phyloP scores from a whole-genome alignment of 257 asterid species.

The Solanum dulcamara region DNA sequence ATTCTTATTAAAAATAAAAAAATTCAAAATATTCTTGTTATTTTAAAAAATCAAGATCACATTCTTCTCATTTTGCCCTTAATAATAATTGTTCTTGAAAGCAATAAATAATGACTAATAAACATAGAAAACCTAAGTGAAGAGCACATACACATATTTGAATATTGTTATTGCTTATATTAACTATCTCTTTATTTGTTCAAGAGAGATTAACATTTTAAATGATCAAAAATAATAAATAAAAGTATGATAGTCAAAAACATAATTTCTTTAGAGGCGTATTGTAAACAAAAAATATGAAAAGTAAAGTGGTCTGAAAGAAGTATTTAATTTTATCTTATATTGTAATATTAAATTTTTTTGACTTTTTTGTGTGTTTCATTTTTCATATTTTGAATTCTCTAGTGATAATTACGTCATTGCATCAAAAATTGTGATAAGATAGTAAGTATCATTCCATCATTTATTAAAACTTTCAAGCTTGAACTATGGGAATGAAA shows the following conservation, averaged over 20 bases:
- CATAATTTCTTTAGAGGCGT: neutral
- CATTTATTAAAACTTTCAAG: neutral
- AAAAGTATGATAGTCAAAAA: too few relatives aligned
- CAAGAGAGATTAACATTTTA: neutral
- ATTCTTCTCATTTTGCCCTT: neutral
- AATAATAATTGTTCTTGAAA: neutral
- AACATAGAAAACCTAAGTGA: too few relatives aligned
- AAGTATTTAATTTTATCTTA: neutral
- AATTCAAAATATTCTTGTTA: neutral
- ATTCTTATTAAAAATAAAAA: too few relatives aligned
- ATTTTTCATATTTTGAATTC: neutral
- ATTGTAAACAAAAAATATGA: neutral
- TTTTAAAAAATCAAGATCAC: neutral
- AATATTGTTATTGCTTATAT: neutral
- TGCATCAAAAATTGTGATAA: neutral
- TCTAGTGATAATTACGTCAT: rapidly evolving
- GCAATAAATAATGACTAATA: neutral
- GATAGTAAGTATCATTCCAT: neutral
- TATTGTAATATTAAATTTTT: neutral
- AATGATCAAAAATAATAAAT: neutral
- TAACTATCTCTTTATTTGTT: neutral
- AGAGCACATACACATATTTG: neutral
- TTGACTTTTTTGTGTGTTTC: neutral
- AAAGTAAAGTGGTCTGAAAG: neutral
- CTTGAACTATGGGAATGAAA: neutral